A percentile compares a stretch with the other conserved stretches of the same genome.
phyloP scores from a whole-genome alignment of 768 basidiomycete genomes.

The Symmetrospora coprosmae region DNA sequence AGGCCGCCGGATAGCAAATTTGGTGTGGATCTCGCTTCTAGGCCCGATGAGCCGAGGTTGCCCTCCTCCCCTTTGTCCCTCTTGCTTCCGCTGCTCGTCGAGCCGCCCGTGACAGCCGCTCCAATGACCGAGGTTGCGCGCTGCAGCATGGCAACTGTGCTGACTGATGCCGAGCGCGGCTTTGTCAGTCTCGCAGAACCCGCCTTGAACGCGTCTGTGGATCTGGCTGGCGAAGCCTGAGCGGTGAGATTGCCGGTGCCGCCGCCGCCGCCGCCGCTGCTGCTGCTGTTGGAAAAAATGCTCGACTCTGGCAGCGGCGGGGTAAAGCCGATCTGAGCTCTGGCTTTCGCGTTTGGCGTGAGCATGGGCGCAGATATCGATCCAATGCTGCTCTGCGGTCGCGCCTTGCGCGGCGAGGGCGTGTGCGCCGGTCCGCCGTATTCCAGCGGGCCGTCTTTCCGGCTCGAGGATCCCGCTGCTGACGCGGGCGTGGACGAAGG shows the following conservation, averaged over 20 bases:
- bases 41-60: conserved; percentile 47
- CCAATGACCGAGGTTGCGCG: conserved; percentile 81
- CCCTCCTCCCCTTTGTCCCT: conserved; percentile 62
- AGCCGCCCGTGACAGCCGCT: conserved; percentile 44
- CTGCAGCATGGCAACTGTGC: conserved; percentile 91
- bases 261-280: too few relatives aligned
- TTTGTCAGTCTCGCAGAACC: conserved; percentile 51
- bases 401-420: conserved; percentile 5
- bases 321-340: too few relatives aligned
- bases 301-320: too few relatives aligned
- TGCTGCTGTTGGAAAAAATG: too few relatives aligned
- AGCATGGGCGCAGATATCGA: conserved; percentile 10
- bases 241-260: too few relatives aligned
- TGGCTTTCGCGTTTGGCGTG: neutral
- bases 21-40: conserved; percentile 37
- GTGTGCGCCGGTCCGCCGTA: conserved; percentile 3
- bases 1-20: conserved; percentile 17
- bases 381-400: neutral
- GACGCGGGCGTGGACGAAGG: too few relatives aligned
- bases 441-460: neutral
- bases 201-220: too few relatives aligned
- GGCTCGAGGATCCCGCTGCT: too few relatives aligned
- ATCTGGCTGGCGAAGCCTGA: too few relatives aligned
- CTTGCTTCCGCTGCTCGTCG: too few relatives aligned
- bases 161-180: conserved; percentile 70